Base-by-base conservation (phyloP, 1,284 basidiomycete genomes). In the Austroboletus sp. region DNA sequence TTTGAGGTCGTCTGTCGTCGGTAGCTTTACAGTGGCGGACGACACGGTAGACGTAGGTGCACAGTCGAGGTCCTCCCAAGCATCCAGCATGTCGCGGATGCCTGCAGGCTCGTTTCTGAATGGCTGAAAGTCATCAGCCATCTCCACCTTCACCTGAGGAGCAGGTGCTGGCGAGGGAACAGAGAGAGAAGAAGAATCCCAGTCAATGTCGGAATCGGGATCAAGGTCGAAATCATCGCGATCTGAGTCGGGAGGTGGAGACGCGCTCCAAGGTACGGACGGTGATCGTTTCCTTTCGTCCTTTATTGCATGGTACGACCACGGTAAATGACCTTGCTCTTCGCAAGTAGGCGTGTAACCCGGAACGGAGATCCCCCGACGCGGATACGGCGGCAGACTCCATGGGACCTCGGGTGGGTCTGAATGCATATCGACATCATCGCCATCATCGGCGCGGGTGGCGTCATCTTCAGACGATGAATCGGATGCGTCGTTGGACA, bases 171-270 rank as follows among this genome's bases (percentile, higher is more conserved):
- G 61, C 2, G 62, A 64, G 6, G 57, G 50, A 11, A 42, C 40
- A 35, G 54, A 61, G 19, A 52, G 37, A 16, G 60, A 61, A 10
- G 57, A 58, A 13, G 66, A 40, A 47, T 55, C 54, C 70, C 66
- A 37, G 68, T 72, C 76, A 70, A 74, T 26, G 67, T 70, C 60
- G 4, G 63, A 64, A 31, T 61, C 59, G 3, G 53, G 42, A 21
- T 65, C 62, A 11, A 54, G 29, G 45, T 74, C 70, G 44, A 68
- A 69, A 48, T 74, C 73, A 44, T 84, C 82, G 51, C 69, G 70
- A 27, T 84, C 82, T 1, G 81, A 83, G 52, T 86, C 82, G 2
- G 74, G 75, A 23, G 75, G 82, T 3, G 77, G 79, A 0, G 83
- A 80, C 13, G 74, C 63, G 45, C 73, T 80, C 56, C 66, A 70